Base-by-base conservation (phyloP, 306 rosid species). In the Astragalus membranaceus region DNA sequence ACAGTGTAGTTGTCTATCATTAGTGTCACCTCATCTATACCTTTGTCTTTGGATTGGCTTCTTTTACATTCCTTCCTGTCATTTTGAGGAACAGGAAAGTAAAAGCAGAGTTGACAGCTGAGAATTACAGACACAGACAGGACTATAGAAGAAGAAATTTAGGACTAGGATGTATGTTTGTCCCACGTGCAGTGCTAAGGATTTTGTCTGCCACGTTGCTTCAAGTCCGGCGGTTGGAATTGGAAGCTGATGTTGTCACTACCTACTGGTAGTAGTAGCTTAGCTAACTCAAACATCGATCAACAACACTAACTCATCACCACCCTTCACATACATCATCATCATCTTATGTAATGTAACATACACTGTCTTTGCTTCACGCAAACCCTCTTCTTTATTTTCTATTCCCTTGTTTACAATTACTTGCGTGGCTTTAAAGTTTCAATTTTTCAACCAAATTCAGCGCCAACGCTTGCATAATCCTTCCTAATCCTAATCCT, bases 301-400 rank as follows among this genome's bases (percentile, higher is more conserved):
- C 23, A 20, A 36, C 53, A 63, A 36, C 53, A 63, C 16, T 1
- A 4, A 47, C 51, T 1, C 51, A 41, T 12, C 23, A 20, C 23
- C 23, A 20, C 2, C 23, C 2, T 20, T 61, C 50, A 15, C 66
- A 35, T 14, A 36, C 65, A 20, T 9, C 12, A 20, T 30, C 65
- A 20, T 9, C 12, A 20, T 30, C n/a, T 5, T 15, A 26, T 59
- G 33, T 58, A 20, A 20, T 55, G 32, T 30, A 2, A 12, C 7
- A 17, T n/a, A 36, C 78, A 78, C 64, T 75, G 49, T 83, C 78
- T 79, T 89, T 92, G 96, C 98, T 92, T 92, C 92, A 92, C 96
- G 98, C 96, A 89, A 89, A 68, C 88, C 72, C 82, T 76, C 50
- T 32, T 58, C 54, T 10, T 15, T 41, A 11, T 47, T 41, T 23